phyloP scores from a whole-genome alignment of 148 eudicot genomes.

The Camellia japonica region DNA sequence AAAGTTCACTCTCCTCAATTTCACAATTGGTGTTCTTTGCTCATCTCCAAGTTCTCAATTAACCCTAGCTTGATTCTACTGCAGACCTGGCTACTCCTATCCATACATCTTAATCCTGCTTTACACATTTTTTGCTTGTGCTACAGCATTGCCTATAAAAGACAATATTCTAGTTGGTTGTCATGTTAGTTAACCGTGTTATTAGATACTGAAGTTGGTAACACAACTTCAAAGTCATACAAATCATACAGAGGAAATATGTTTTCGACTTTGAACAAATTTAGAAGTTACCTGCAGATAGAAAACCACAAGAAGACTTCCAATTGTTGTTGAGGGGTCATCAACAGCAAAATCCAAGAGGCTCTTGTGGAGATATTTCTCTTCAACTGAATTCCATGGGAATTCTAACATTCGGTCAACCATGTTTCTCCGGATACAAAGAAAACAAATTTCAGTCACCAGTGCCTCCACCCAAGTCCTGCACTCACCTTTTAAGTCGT shows the following conservation, averaged over 20 bases:
- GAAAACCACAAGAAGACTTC: slow-evolving; percentile 95
- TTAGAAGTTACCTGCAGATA: slow-evolving; percentile 68
- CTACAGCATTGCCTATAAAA: neutral
- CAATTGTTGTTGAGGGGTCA: slow-evolving; percentile 54
- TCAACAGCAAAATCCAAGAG: slow-evolving; percentile 64
- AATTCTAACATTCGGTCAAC: slow-evolving; percentile 82
- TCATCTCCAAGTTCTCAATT: neutral
- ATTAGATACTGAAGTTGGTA: neutral
- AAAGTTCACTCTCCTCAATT: neutral
- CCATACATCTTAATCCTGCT: neutral
- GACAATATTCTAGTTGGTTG: neutral
- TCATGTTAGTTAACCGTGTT: neutral
- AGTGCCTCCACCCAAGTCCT: slow-evolving; percentile 63
- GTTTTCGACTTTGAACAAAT: neutral
- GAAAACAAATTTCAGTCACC: slow-evolving; percentile 83
- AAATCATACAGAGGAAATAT: neutral
- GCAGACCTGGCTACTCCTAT: neutral
- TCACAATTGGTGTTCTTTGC: neutral
- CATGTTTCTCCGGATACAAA: slow-evolving; percentile 76
- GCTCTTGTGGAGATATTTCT: slow-evolving; percentile 74
- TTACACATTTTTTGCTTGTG: too few species aligned
- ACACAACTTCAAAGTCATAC: neutral
- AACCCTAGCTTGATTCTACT: slow-evolving; percentile 1
- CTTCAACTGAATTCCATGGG: slow-evolving; percentile 90
- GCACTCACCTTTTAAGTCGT: slow-evolving; percentile 38